phyloP scores from a whole-genome alignment of 768 basidiomycete species.

The Mrakia frigida region DNA sequence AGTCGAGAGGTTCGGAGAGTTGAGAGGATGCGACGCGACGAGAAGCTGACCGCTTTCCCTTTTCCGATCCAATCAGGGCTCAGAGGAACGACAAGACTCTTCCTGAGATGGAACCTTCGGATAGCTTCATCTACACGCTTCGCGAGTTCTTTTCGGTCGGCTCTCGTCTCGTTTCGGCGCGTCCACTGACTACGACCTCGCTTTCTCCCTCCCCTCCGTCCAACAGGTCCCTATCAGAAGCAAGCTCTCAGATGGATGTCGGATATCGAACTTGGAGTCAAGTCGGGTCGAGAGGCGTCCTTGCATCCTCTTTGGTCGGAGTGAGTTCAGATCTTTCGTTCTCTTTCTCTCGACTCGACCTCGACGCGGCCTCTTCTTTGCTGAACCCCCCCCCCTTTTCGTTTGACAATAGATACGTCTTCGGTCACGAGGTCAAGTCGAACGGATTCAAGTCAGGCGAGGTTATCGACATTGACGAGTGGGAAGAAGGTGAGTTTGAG shows the following conservation, averaged over 20 bases:
- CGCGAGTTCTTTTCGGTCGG: background rate
- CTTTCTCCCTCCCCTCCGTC: slow-evolving; percentile 44
- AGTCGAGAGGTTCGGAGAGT: background rate
- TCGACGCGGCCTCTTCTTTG: background rate
- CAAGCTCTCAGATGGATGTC: slow-evolving; percentile 92
- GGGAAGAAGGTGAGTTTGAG: slow-evolving; percentile 12
- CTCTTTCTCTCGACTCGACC: background rate
- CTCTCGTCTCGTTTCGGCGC: background rate
- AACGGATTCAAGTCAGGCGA: too few species aligned
- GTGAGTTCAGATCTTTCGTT: slow-evolving; percentile 50
- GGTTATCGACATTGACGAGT: slow-evolving; percentile 67
- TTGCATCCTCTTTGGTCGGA: slow-evolving; percentile 95
- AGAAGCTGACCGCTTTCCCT: slow-evolving; percentile 15
- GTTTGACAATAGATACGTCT: slow-evolving; percentile 46
- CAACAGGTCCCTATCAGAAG: slow-evolving; percentile 67
- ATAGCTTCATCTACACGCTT: slow-evolving; percentile 55
- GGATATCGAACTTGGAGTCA: slow-evolving; percentile 69
- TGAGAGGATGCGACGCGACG: background rate
- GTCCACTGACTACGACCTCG: background rate
- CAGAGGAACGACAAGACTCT: slow-evolving; percentile 71
- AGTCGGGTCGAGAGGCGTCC: slow-evolving; percentile 60
- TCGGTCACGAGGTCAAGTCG: slow-evolving; percentile 47
- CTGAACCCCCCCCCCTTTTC: slow-evolving; percentile 56
- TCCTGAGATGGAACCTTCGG: slow-evolving; percentile 72
- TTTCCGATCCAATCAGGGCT: slow-evolving; percentile 54